Evolutionary conservation across 768 basidiomycete genomes (phyloP), one percentile per base, ranked within the genome.

Genomic region (Xerocomellus dryophilus): DNA sequence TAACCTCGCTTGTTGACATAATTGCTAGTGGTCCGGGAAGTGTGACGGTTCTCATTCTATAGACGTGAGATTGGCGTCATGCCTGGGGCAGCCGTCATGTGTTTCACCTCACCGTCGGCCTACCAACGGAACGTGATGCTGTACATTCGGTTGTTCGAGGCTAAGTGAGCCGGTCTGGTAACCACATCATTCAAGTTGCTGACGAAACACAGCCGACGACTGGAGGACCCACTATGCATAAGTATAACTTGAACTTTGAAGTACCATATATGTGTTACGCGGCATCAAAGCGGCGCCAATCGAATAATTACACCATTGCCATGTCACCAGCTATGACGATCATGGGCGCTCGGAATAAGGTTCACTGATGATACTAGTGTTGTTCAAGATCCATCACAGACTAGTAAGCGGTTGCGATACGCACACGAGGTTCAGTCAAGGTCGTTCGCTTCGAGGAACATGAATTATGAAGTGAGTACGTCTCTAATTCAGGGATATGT

Each of bases 401-500:
- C 3, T n/a, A 7, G 11, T 17, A 32, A n/a, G 50, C 42, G 53
- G n/a, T 21, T 15, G 25, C 21, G 7, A 32, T 8, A 17, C 29
- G 14, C 21, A 43, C 58, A 60, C 46, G 57, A 53, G 57, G 57
- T 36, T 54, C 42, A 25, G 34, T 46, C 39, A 23, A 59, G 57
- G 44, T 59, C 10, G 20, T 45, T 46, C 43, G 57, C 57, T 42
- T 58, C 18, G 7, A 10, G 17, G 29, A 25, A 29, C 12, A 45
- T 11, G 54, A 14, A 18, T 27, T 29, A 20, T 14, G 6, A 40
- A 32, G 3, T 9, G n/a, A 27, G 51, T 47, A 36, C 34, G 54
- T 45, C 38, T 15, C 38, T 9, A 1, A n/a, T 36, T 41, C 44
- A 55, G 44, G 54, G 54, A 12, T 42, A 46, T 29, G 27, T 34